Base-by-base conservation (phyloP, 306 rosid genomes). In the Cucurbita ficifolia region DNA sequence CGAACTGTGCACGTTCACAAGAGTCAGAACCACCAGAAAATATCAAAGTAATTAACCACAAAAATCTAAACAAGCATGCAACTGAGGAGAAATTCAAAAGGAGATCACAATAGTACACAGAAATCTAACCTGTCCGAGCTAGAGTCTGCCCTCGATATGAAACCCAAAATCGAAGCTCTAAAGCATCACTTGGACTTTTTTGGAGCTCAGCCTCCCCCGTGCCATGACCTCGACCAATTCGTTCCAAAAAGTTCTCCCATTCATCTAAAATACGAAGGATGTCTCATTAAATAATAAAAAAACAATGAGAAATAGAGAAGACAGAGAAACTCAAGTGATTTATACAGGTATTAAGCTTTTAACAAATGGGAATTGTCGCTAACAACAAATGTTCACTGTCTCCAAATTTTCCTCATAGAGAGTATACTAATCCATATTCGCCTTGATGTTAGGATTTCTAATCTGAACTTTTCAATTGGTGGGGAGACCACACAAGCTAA, bases 101-200 rank as follows among this genome's bases (percentile, higher is more conserved):
- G 13, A 49, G 29, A 38, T 16, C 19, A 70, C 12, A 22, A 73
- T 51, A 38, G 50, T 18, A 24, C 12, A 73, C 61, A 39, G 45
- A 76, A 74, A 77, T 63, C 81, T 70, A 70, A 94, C 98, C 97
- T 33, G 98, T 94, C 82, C 97, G 85, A n/a, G 98, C 98, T 42
- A 94, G 89, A 79, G 98, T 94, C 86, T 94, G 98, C 71, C 98
- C 97, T 5, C 97, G 89, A 75, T 94, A 94, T 59, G 98, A 94
- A 53, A 77, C 97, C 98, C 98, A 94, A 79, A 94, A 89, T 13
- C 98, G 96, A 78, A 90, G 98, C 85, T 94, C 98, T 84, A 94
- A 76, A 70, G 87, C 43, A 83, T 94, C 96, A 42, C 87, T 87
- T 33, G 90, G 78, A 79, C 80, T 87, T 75, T 88, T 83, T 74